phyloP scores from a whole-genome alignment of 169 alveolate species.

The Plasmodium vinckei region DNA sequence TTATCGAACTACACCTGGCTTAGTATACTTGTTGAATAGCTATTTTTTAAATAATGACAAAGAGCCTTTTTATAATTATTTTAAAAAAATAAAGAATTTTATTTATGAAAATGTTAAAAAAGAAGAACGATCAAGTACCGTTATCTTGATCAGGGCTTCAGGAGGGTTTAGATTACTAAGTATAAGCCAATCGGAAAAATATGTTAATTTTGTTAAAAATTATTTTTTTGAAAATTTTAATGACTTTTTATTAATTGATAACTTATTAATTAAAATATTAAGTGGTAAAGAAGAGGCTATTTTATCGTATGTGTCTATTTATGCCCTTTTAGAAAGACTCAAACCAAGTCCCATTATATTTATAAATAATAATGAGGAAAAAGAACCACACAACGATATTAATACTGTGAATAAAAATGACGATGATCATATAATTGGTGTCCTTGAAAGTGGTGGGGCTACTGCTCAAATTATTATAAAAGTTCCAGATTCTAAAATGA shows the following conservation, averaged over 20 bases:
- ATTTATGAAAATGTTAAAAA: slow-evolving; percentile 40
- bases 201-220: slow-evolving; percentile 46
- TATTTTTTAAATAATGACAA: slow-evolving; percentile 34
- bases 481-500: slow-evolving; percentile 66
- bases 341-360: slow-evolving; percentile 59
- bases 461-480: slow-evolving; percentile 69
- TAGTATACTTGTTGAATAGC: slow-evolving; percentile 62
- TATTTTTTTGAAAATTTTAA: slow-evolving; percentile 40
- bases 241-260: slow-evolving; percentile 71
- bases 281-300: slow-evolving; percentile 79
- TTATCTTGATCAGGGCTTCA: slow-evolving; percentile 68
- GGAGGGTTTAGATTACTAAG: slow-evolving; percentile 76
- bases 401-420: neutral
- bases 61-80: slow-evolving; percentile 52
- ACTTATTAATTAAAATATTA: slow-evolving; percentile 56
- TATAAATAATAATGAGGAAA: neutral
- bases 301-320: slow-evolving; percentile 71
- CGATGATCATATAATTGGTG: slow-evolving; percentile 34
- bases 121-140: slow-evolving; percentile 39
- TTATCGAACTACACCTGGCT: slow-evolving; percentile 68
- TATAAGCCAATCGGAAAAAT: slow-evolving; percentile 38
- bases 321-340: slow-evolving; percentile 53
- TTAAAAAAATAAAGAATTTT: slow-evolving; percentile 65
- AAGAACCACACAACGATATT: neutral
- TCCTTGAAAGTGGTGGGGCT: slow-evolving; percentile 77